phyloP scores from a whole-genome alignment of 305 asterid genomes.

The Rubia tinctorum region DNA sequence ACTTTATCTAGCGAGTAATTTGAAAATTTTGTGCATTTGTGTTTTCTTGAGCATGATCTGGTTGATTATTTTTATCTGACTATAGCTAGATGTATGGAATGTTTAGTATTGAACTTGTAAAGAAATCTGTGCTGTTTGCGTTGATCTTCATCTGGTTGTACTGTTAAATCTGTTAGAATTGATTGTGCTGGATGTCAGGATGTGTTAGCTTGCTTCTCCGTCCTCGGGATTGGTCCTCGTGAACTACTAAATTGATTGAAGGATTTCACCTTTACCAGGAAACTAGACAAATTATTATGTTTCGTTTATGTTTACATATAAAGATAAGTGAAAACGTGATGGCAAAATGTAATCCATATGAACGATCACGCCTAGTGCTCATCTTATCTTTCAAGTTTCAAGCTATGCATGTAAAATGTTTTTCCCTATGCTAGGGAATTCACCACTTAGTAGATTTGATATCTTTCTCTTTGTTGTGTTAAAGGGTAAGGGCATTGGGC shows the following conservation, averaged over 20 bases:
- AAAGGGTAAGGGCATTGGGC: background rate
- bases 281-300: background rate
- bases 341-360: background rate
- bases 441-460: background rate
- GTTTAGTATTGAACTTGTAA: background rate
- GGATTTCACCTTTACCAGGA: background rate
- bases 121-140: background rate
- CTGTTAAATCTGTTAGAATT: background rate
- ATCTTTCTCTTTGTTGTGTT: background rate
- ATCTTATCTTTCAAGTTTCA: background rate
- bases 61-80: background rate
- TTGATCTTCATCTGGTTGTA: background rate
- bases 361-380: background rate
- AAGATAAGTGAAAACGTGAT: too few species aligned
- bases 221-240: background rate
- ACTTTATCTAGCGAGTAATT: background rate
- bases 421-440: background rate
- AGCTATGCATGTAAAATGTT: background rate
- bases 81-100: background rate
- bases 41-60: background rate
- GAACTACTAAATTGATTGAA: background rate
- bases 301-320: background rate
- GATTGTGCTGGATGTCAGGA: background rate
- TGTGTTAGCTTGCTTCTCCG: background rate
- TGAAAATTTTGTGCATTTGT: background rate